Conservation (phyloP, 768 basidiomycete genomes). For the Suillus hirtellus region DNA sequence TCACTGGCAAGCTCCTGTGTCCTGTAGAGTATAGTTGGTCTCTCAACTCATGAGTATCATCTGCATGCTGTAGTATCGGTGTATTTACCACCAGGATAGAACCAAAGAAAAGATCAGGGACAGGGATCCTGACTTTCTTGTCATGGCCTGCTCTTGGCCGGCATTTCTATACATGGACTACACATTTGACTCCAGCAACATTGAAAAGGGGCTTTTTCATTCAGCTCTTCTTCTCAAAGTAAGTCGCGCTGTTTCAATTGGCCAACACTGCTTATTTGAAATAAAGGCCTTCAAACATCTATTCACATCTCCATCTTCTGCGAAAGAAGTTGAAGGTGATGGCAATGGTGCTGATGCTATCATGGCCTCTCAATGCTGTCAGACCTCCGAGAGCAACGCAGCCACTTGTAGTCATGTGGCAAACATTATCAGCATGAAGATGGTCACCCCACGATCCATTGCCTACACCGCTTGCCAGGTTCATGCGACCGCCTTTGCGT, state of each 20-base stretch:
- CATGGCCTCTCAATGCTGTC: neutral
- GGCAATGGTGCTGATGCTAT: neutral
- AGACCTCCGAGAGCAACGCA: neutral
- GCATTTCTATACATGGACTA: constrained; percentile 14
- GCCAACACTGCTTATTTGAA: neutral
- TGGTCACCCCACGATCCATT: constrained; percentile 17
- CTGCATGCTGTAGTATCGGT: no score
- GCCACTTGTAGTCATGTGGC: neutral
- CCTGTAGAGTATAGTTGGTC: neutral
- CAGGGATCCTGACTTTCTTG: neutral
- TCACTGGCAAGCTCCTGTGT: neutral
- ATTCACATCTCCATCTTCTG: constrained; percentile 14
- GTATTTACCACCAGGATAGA: neutral
- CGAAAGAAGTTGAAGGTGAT: neutral
- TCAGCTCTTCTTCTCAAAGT: constrained; percentile 17
- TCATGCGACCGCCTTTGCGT: neutral
- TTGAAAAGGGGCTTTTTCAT: constrained; percentile 18
- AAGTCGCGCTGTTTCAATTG: neutral
- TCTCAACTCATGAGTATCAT: neutral
- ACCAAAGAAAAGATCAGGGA: neutral
- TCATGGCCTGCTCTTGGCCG: neutral
- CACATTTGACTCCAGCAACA: constrained; percentile 10
- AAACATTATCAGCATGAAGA: constrained; percentile 10
- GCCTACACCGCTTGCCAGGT: constrained; percentile 25
- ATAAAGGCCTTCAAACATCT: constrained; percentile 13